Conservation (phyloP, 228 moss, liverwort and hornwort species). For the Sphagnum fallax region DNA sequence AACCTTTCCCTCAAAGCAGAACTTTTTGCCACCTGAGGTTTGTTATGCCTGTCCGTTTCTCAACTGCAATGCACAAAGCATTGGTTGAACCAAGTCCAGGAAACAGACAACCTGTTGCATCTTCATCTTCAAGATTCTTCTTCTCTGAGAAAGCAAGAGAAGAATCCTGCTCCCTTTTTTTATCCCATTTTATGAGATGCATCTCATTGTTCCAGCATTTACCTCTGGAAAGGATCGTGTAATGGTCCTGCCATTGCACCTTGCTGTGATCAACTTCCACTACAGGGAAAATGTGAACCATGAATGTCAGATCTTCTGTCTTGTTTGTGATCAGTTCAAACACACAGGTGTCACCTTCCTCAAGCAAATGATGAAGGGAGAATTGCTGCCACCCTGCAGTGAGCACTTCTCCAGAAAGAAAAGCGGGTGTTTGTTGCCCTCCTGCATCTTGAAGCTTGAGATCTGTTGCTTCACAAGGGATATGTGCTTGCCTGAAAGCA, state of each 20-base stretch:
- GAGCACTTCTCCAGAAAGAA: conserved; percentile 12
- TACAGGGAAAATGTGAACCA: conserved; percentile 31
- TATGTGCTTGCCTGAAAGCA: conserved; percentile 13
- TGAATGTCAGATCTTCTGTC: conserved; percentile 5
- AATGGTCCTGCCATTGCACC: conserved; percentile 17
- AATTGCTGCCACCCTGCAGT: conserved; percentile 31
- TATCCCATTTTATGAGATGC: too few species aligned
- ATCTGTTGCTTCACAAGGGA: conserved; percentile 3
- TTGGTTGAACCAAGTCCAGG: too few species aligned
- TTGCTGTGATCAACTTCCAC: conserved; percentile 15
- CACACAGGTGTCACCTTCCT: conserved; percentile 40
- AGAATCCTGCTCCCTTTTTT: too few species aligned
- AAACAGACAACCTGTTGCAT: too few species aligned
- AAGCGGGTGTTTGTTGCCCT: conserved; percentile 19
- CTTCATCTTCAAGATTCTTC: too few species aligned
- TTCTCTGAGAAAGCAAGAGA: too few species aligned
- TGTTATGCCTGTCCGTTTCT: too few species aligned
- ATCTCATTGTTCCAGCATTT: too few species aligned
- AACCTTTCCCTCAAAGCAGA: too few species aligned
- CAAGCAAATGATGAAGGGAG: conserved; percentile 20
- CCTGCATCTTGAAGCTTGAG: conserved; percentile 20
- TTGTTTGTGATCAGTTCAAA: conserved; percentile 15
- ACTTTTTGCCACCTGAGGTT: too few species aligned
- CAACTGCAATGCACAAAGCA: too few species aligned
- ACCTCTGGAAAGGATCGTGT: conserved; percentile 17